Conservation (phyloP, 495 filamentous ascomycete species). For the Lepraria neglecta region DNA sequence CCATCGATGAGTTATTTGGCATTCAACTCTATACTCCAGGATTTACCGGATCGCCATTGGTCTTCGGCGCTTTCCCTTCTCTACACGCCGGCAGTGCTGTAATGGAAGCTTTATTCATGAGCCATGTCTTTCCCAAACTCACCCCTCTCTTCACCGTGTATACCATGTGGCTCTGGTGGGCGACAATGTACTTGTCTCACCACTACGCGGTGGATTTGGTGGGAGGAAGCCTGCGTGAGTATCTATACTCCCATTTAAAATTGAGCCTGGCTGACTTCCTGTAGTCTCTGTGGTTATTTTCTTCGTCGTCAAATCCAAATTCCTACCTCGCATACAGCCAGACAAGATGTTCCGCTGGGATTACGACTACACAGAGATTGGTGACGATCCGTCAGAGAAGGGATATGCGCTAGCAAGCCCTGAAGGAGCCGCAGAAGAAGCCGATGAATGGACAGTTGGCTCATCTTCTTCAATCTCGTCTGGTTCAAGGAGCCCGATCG, state of each 20-base stretch:
- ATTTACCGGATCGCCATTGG: constrained; percentile 81
- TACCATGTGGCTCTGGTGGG: constrained; percentile 91
- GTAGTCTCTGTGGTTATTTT: constrained; percentile 67
- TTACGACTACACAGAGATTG: constrained; percentile 86
- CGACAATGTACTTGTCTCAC: constrained; percentile 96
- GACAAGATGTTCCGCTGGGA: constrained; percentile 90
- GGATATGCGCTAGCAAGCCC: constrained; percentile 52
- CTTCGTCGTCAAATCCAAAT: constrained; percentile 70
- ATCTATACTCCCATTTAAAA: constrained; percentile 19
- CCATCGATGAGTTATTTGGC: constrained; percentile 83
- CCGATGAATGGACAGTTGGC: constrained; percentile 68
- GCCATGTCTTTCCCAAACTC: constrained; percentile 75
- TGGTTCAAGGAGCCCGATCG: constrained; percentile 54
- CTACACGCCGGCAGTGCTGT: constrained; percentile 82
- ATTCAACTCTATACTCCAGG: constrained; percentile 85
- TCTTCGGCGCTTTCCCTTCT: constrained; percentile 91
- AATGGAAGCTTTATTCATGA: constrained; percentile 87
- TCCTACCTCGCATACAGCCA: constrained; percentile 69
- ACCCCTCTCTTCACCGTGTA: constrained; percentile 72
- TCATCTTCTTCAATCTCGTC: constrained; percentile 65
- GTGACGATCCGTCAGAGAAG: constrained; percentile 50
- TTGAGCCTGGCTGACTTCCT: constrained; percentile 5
- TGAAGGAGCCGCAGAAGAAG: constrained; percentile 52
- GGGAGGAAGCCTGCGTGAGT: constrained; percentile 64
- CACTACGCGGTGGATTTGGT: constrained; percentile 94